phyloP scores from a whole-genome alignment of 495 filamentous ascomycete genomes.

The Corynascus novoguineensis region DNA sequence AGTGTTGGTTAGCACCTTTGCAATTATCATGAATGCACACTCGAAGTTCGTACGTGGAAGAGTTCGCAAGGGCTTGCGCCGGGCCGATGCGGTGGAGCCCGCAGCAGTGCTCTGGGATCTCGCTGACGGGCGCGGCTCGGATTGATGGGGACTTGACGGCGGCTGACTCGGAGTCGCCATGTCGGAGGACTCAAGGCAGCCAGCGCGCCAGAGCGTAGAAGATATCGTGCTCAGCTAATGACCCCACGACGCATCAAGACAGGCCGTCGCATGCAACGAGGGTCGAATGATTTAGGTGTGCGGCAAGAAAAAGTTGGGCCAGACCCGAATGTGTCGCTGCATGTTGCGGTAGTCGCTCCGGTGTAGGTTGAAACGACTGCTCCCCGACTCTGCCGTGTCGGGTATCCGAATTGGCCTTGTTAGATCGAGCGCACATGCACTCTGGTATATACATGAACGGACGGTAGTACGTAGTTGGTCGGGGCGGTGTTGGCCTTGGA shows the following conservation, averaged over 20 bases:
- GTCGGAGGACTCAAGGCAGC: not conserved
- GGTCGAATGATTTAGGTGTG: not conserved
- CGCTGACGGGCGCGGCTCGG: slow-evolving; percentile 21
- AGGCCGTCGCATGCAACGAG: not conserved
- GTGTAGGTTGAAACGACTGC: not conserved
- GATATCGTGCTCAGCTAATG: not conserved
- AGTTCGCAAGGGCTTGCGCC: slow-evolving; percentile 25
- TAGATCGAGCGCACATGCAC: too few relatives aligned
- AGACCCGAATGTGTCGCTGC: slow-evolving; percentile 8
- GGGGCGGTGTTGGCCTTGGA: not conserved
- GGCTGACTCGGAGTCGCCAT: slow-evolving; percentile 23
- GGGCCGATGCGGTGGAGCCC: slow-evolving; percentile 7
- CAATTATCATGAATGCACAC: not conserved
- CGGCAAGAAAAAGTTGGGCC: not conserved
- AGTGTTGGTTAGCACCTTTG: slow-evolving; percentile 25
- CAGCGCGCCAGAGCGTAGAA: not conserved
- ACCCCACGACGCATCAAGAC: slow-evolving; percentile 14
- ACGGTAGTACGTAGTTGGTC: too few relatives aligned
- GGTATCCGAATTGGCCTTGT: not conserved
- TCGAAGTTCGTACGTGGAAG: slow-evolving; percentile 36
- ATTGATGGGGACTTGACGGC: slow-evolving; percentile 23
- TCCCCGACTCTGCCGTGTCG: not conserved
- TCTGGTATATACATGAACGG: not conserved
- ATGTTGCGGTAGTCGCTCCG: slow-evolving; percentile 1
- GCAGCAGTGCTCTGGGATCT: slow-evolving; percentile 16